Base-by-base conservation (phyloP, 2,329 filamentous ascomycete genomes). In the Beauveria brongniartii region DNA sequence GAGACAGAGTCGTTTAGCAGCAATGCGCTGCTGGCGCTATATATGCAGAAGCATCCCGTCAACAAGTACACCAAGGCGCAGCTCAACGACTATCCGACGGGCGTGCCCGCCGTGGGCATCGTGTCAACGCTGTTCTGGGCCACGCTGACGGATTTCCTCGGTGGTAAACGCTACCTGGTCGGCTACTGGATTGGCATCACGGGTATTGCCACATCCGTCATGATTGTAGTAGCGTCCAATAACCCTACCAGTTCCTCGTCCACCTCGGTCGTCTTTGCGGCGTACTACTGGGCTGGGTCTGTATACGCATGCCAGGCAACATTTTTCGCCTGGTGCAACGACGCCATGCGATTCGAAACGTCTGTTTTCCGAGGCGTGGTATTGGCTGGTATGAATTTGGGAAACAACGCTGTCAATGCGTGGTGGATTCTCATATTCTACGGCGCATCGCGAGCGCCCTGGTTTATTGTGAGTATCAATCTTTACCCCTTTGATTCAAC, bases 391-490 rank as follows among this genome's bases (percentile, higher is more conserved):
- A 91, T 91, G 88, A 90, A 90, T 63, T 59, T 86, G 66, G 83
- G 83, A 1, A 88, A 79, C 67, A 88, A 87, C 67, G 83, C 84
- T 0, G 77, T 90, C 6, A 89, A 90, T 66, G 84, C 86, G 0
- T 90, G 86, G 86, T 90, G 88, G 88, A 84, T 80, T 63, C 83
- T 90, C 46, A 65, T 90, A 1, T 90, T 91, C 64, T 90, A 90
- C 66, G 82, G 83, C 0, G 87, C 86, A 1, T 79, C 81, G 2
- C 81, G 83, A 70, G 88, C 87, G 3, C 88, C 87, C 0, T 82
- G 81, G 75, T 89, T 89, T 63, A 84, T 71, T 44, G 82, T 84
- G 69, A 77, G 81, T 74, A 5, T 5, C 5, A 10, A 40, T n/a
- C 2, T 4, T 3, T 7, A 28, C 14, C n/a, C 18, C 1, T 18